Conservation (phyloP, 352 stramenopile species). For the Ochromonadaceae sp. region DNA sequence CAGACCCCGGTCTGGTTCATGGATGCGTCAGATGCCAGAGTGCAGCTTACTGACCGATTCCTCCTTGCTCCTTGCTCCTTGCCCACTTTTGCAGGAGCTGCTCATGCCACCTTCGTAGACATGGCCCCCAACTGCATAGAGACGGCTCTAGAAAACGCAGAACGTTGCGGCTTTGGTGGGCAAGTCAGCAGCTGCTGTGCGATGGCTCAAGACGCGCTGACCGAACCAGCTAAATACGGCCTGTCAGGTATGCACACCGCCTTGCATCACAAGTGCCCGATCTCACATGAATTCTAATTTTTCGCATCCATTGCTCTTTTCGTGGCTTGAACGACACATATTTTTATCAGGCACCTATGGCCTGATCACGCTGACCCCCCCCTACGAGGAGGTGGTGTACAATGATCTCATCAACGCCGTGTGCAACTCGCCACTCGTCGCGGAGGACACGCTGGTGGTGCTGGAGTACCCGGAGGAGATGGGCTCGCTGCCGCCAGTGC, state of each 20-base stretch:
- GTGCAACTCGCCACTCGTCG: constrained; percentile 40
- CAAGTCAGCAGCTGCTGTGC: neutral
- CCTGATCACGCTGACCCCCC: constrained; percentile 55
- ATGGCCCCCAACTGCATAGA: constrained; percentile 44
- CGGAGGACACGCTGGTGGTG: constrained; percentile 54
- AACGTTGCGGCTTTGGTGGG: constrained; percentile 19
- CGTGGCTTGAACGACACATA: too few species aligned
- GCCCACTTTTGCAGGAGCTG: too few species aligned
- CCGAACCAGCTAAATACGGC: neutral
- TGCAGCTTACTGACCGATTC: too few species aligned
- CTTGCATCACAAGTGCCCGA: too few species aligned
- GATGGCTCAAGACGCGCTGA: neutral
- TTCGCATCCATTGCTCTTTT: too few species aligned
- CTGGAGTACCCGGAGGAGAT: constrained; percentile 66
- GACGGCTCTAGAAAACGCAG: constrained; percentile 22
- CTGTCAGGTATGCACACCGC: neutral
- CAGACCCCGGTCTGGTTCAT: too few species aligned
- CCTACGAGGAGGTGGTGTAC: constrained; percentile 68
- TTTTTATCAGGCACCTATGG: constrained; percentile 40
- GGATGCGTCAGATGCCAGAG: too few species aligned
- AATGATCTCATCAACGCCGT: constrained; percentile 47
- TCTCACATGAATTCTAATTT: too few species aligned
- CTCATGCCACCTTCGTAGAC: constrained; percentile 55
- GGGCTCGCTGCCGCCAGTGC: constrained; percentile 48
- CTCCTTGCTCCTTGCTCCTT: too few species aligned